Base-by-base conservation (phyloP, 2,329 filamentous ascomycete genomes). In the Aspergillus thermomutatus region DNA sequence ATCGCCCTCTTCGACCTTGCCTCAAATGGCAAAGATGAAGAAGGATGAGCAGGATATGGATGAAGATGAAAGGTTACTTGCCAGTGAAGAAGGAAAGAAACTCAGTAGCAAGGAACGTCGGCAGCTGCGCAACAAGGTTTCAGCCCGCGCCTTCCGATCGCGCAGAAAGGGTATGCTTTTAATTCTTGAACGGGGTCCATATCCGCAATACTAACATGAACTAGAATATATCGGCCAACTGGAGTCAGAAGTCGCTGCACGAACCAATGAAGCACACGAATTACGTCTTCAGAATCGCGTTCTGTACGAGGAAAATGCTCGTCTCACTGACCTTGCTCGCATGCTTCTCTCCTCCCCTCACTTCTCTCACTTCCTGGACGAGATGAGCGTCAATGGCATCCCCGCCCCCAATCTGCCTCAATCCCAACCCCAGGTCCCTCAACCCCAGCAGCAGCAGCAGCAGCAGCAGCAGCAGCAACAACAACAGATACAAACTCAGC, bases 31-130 rank as follows among this genome's bases (percentile, higher is more conserved):
- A 50, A 88, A 87, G 61, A 77, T 84, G 61, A 92, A 88, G 82
- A 97, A 97, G 82, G 92, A 97, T 47, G 92, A 97, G 68, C 92
- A 97, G 60, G 93, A 97, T 53, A 97, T 99, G 93, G 94, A 99
- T 66, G 93, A 97, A 74, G 94, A 97, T 67, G 94, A 97, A 81
- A 85, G 91, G 64, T 82, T 97, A 9, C 82, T 97, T 49, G 91
- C 91, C n/a, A 97, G 92, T 59, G 94, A 99, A 69, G 93, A 97
- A 77, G 94, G 93, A 68, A 99, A 99, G 87, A 97, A 97, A 81
- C 84, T 99, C n/a, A 94, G 88, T 77, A 96, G 91, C 81, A 97
- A 97, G 79, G 92, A 97, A 77, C 88, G 94, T 59, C 88, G 94
- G 64, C 94, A 97, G 76, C 83, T 99, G n/a, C 87, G 94, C 62